Evolutionary conservation across 805 yeast species (phyloP), one percentile per base, ranked within the genome.

Genomic region (Priceomyces melissophilus): DNA sequence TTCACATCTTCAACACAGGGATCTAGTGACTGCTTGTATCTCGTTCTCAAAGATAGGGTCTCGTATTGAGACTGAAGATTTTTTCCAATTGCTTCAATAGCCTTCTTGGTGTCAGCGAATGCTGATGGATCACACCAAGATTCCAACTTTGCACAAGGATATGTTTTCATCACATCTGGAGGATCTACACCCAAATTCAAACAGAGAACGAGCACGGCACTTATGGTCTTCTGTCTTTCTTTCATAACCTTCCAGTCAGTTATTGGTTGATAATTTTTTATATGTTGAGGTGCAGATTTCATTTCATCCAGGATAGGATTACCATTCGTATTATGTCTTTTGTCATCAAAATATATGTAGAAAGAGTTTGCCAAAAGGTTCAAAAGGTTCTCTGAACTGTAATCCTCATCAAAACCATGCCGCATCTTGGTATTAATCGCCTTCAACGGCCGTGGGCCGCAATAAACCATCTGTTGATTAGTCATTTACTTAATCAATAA

Each of bases 1-100:
- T 91, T 91, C 30, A 89, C 84, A 56, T 93, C 99, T 57, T 93
- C 99, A 14, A 90, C 96, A 40, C 90, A 86, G 2, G 98, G 98
- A 59, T 93, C 98, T 42, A 93, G 67, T 34, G 87, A 82, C 57
- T 87, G 96, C 60, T 90, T 93, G 61, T 89, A 90, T 37, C 95
- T 76, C 1, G 96, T 88, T 48, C 96, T 75, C 44, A 89, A 71
- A 2, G 96, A 84, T 35, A 93, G 71, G 0, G 91, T 83, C 61
- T 91, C 97, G 61, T 91, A 93, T 59, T 91, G 96, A 2, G 81
- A 59, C 58, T 91, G 97, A 37, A 93, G 65, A 47, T 79, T 81
- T 58, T 89, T 91, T 1, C 97, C 97, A 26, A 93, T 88, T 32
- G 84, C 82, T 58, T 89, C 96, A 32, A 90, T 76, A 14, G 96